A percentile compares a stretch with the other conserved stretches of the same genome.
These are phyloP conservation scores for Vitis hybrid DNA, from an alignment of 177 flowering plant genomes.

Conservation along the genomic window DNA sequence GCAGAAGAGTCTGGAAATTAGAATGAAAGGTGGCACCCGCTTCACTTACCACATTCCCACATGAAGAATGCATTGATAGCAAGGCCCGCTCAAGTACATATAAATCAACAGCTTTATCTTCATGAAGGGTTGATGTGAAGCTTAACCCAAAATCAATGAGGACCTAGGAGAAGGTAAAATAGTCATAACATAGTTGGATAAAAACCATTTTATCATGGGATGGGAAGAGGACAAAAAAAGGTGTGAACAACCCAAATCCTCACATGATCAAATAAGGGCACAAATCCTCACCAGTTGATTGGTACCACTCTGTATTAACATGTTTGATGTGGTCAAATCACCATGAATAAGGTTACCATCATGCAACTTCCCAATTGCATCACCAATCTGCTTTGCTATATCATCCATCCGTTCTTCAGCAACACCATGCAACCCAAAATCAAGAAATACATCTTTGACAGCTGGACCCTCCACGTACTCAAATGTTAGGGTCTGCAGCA, in stretches of 20 bases:
- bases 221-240: background rate
- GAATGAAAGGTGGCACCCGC: background rate
- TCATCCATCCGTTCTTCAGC: constrained; percentile 60
- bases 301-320: constrained; percentile 57
- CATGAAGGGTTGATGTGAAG: constrained; percentile 88
- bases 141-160: constrained; percentile 97
- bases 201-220: background rate
- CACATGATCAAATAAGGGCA: background rate
- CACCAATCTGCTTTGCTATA: constrained; percentile 82
- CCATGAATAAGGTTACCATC: constrained; percentile 97
- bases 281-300: constrained; percentile 69
- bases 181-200: background rate
- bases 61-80: constrained; percentile 95
- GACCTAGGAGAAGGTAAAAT: constrained; percentile 41
- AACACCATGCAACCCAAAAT: constrained; percentile 63
- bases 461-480: constrained; percentile 85
- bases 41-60: constrained; percentile 86
- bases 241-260: background rate
- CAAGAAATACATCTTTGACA: constrained; percentile 80
- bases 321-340: constrained; percentile 95
- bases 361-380: constrained; percentile 82
- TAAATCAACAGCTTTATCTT: constrained; percentile 97
- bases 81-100: constrained; percentile 95
- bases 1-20: background rate
- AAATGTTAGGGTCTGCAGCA: constrained; percentile 68